Evolutionary conservation across 805 yeast genomes (phyloP), one percentile per base, ranked within the genome.

Genomic region (Metschnikowia santaceciliae): DNA sequence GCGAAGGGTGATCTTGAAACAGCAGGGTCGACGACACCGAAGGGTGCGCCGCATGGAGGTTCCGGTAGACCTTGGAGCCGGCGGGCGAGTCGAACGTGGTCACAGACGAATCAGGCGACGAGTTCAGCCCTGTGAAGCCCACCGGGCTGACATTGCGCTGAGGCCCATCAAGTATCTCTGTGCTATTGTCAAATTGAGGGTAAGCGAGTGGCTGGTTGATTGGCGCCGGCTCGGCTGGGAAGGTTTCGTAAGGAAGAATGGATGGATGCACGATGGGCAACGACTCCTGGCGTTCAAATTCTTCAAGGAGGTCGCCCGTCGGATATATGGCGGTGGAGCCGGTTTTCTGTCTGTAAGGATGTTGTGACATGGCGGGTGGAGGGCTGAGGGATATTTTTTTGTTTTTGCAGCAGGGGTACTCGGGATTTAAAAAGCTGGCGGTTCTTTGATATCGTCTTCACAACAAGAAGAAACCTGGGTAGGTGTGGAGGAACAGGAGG

Each of bases 11-110:
- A 51, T 68, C 70, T 51, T 68, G 64, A 52, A 68, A 63, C 48
- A 76, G 70, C 45, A 74, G 72, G 6, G 71, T 63, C 13, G 72
- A 66, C 44, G 76, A 71, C 3, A 67, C 66, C 26, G 73, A 67
- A 41, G 77, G 61, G 22, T 52, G 57, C 59, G 47, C 40, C 4
- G 34, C 47, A 23, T 44, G 47, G n/a, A 26, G 34, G 41, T 72
- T 77, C 22, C 63, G 60, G 42, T 54, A 39, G 38, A 51, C 34
- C 41, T 48, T 47, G 35, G 47, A 32, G 14, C 53, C 55, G 6
- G 49, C 40, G 4, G 47, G 41, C 10, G 47, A 44, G 22, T 44
- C 47, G n/a, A 44, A 44, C 7, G 47, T 44, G 2, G 47, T 44
- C 32, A 44, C 47, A 4, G 47, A 44, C 15, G 38, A 35, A 5